These are phyloP conservation scores for Paratrypanosoma confusum DNA, from an alignment of 208 protist genomes.

Conservation along the genomic window DNA sequence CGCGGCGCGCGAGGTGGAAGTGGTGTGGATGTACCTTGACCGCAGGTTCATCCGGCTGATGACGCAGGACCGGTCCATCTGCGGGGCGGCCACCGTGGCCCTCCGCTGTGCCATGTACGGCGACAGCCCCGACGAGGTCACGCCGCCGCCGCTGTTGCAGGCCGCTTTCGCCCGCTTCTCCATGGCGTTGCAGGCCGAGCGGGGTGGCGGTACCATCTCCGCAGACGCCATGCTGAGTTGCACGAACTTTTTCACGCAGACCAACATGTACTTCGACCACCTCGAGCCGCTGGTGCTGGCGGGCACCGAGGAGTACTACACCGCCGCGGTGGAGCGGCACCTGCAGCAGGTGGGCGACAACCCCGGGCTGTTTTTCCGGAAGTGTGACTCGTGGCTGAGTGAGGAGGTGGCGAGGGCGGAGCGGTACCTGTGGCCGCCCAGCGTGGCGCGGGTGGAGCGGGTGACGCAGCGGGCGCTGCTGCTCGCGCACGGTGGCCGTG, in stretches of 20 bases:
- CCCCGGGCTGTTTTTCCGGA: conserved; percentile 22
- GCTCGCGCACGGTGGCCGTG: conserved; percentile 11
- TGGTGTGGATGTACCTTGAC: conserved; percentile 46
- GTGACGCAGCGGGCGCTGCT: conserved; percentile 27
- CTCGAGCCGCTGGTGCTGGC: conserved; percentile 34
- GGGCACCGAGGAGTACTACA: conserved; percentile 22
- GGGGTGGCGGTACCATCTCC: too few relatives aligned
- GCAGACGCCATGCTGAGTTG: too few relatives aligned
- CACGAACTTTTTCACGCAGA: too few relatives aligned
- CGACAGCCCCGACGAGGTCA: background rate
- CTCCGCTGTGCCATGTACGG: conserved; percentile 11
- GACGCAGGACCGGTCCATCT: conserved; percentile 7
- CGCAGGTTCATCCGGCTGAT: conserved; percentile 19
- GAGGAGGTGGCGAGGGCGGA: conserved; percentile 18
- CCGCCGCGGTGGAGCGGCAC: conserved; percentile 4
- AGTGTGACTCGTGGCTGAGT: conserved; percentile 19
- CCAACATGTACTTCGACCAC: conserved; percentile 31
- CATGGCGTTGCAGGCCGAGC: conserved; percentile 24
- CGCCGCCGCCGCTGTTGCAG: conserved; percentile 6
- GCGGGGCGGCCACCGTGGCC: conserved; percentile 16
- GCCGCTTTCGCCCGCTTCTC: conserved; percentile 34
- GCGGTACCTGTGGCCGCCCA: conserved; percentile 28
- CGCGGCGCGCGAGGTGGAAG: conserved; percentile 24
- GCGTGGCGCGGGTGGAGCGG: conserved; percentile 30
- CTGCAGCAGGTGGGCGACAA: conserved; percentile 18